phyloP scores from a whole-genome alignment of 495 filamentous ascomycete species.

The Bombardia bombarda region DNA sequence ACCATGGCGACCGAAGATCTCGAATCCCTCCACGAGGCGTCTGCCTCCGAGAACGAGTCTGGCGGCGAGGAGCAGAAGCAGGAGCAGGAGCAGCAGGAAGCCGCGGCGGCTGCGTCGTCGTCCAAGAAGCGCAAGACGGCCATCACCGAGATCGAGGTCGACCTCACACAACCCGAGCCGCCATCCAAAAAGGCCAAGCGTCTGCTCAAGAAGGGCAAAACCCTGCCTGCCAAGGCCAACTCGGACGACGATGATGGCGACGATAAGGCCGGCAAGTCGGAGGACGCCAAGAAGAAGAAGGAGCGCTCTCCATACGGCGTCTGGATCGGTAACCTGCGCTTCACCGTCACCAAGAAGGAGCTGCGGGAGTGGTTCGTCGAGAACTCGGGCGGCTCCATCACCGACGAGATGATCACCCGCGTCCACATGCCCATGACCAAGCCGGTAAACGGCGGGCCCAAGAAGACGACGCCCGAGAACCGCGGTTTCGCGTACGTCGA shows the following conservation, averaged over 20 bases:
- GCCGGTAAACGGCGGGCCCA: constrained; percentile 15
- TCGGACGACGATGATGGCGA: constrained; percentile 36
- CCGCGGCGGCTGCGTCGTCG: constrained; percentile 5
- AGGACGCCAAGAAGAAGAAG: constrained; percentile 27
- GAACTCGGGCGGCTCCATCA: constrained; percentile 53
- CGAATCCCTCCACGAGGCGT: constrained; percentile 3
- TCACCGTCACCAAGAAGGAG: constrained; percentile 61
- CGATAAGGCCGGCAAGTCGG: constrained; percentile 20
- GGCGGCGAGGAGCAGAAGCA: not conserved
- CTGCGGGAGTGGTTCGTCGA: constrained; percentile 69
- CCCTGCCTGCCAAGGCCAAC: constrained; percentile 30
- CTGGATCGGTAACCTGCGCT: constrained; percentile 94
- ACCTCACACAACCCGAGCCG: constrained; percentile 78
- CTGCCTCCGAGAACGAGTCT: no score
- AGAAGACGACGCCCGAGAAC: constrained; percentile 39
- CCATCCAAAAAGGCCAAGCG: constrained; percentile 87
- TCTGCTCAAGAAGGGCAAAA: constrained; percentile 68
- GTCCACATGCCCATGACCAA: constrained; percentile 65
- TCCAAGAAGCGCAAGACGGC: constrained; percentile 67
- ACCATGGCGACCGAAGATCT: constrained; percentile 6
- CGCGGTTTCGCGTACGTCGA: constrained; percentile 96
- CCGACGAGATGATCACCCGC: constrained; percentile 65
- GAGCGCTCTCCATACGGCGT: constrained; percentile 74
- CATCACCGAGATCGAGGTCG: constrained; percentile 74
- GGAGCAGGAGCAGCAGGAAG: no score